These are phyloP conservation scores for Phytophthora crassamura DNA, from an alignment of 352 stramenopile species.

Conservation along the genomic window DNA sequence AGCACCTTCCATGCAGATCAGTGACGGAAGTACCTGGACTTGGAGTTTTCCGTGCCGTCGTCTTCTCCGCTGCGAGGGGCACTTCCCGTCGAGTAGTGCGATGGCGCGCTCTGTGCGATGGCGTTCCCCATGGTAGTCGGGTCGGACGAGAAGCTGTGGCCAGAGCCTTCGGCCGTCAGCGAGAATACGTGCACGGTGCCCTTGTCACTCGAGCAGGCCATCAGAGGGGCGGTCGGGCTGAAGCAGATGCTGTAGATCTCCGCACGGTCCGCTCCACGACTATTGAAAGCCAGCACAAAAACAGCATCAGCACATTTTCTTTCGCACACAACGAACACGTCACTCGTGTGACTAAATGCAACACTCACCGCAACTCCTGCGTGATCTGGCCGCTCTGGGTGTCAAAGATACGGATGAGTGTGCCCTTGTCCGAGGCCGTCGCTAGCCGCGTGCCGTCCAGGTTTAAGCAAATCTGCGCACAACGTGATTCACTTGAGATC, in stretches of 20 bases:
- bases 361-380: slow-evolving; percentile 77
- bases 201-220: slow-evolving; percentile 97
- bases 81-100: slow-evolving; percentile 55
- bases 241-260: slow-evolving; percentile 98
- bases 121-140: slow-evolving; percentile 62
- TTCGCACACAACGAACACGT: neutral
- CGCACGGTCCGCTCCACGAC: slow-evolving; percentile 95
- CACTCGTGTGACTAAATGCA: neutral
- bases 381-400: slow-evolving; percentile 93
- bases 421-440: slow-evolving; percentile 97
- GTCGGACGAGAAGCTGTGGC: slow-evolving; percentile 63
- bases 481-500: neutral
- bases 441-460: slow-evolving; percentile 95
- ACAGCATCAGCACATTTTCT: slow-evolving; percentile 8
- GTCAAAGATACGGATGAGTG: slow-evolving; percentile 98
- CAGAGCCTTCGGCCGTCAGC: slow-evolving; percentile 76
- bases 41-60: slow-evolving; percentile 88
- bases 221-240: slow-evolving; percentile 92
- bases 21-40: slow-evolving; percentile 67
- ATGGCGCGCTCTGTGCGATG: slow-evolving; percentile 44
- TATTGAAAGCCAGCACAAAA: slow-evolving; percentile 25
- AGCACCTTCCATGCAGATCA: neutral
- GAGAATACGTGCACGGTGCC: slow-evolving; percentile 97
- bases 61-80: slow-evolving; percentile 66
- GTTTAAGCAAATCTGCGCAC: slow-evolving; percentile 89